Evolutionary conservation across 2,329 filamentous ascomycete genomes (phyloP), one percentile per base, ranked within the genome.

Genomic region (Aspergillus clavatus): DNA sequence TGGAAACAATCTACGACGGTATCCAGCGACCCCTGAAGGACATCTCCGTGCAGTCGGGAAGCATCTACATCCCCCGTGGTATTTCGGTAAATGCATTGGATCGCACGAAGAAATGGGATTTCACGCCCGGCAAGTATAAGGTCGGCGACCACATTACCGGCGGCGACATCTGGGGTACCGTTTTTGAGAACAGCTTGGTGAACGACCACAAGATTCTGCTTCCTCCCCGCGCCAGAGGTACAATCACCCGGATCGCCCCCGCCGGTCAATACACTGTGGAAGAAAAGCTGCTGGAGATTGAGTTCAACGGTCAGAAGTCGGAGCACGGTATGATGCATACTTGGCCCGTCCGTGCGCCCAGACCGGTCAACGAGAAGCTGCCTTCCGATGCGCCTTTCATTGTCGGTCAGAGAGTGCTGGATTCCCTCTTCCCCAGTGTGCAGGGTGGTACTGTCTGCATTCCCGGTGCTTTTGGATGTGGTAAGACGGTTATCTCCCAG

Each of bases 1-100:
- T 98, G 81, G 91, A 97, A 75, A 96, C 93, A 57, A 98, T 98
- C 71, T 98, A 97, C 78, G 93, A 98, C 70, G 93, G 93, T 75
- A 98, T 98, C 63, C 93, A 98, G 72, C 85, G 93, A 66, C 93
- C 93, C 40, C 83, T 98, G 60, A 85, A 85, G 72, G 83, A 81
- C 56, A 98, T 98, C 62, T 77, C 88, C 58, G 75, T 84, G 31
- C 72, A 80, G 39, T 83, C 89, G 42, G 76, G 89, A 64, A 89
- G 87, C 71, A 98, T 98, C 71, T 98, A 98, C 72, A 98, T 98
- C 55, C 93, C 93, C 62, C 88, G 93, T 59, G 93, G 93, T 70
- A 91, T 98, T 65, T 74, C 87, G 46, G 81, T 90, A 26, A 89
- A 91, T 42, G 85, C 90, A 37, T 81, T 98, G 65, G 86, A 96